Base-by-base conservation (phyloP, 306 rosid species). In the Spatholobus suberectus region DNA sequence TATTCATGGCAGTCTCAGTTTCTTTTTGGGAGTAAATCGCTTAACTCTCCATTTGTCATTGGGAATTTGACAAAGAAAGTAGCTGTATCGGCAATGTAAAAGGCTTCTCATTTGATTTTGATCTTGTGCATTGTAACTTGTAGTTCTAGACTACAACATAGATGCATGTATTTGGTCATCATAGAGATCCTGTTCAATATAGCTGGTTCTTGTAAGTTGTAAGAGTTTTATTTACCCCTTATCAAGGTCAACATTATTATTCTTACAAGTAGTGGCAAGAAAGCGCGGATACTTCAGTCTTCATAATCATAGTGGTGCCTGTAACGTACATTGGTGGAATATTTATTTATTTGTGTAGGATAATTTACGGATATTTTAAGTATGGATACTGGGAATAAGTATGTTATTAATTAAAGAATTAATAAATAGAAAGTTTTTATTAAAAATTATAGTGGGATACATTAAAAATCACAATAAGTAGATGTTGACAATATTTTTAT, bases 51-150 rank as follows among this genome's bases (percentile, higher is more conserved):
- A 57, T 29, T 58, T 76, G 34, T 32, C 6, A 70, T 43, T 69
- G 73, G 67, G 20, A 76, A 59, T 57, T 67, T 47, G 75, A 70
- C 59, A 61, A 49, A 83, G 38, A 76, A 58, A 70, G 59, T 62
- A 83, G 79, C 29, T 46, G n/a, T 49, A 37, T 49, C 8, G 4
- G 26, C 34, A 40, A 26, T 65, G 55, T 63, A 20, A 3, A 35
- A 51, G 43, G 83, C 47, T 59, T 54, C 70, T 13, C 75, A 62
- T 35, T 27, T 72, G 14, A 70, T 23, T 71, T 77, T 70, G 73
- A 58, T 24, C 15, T 66, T 66, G 72, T 66, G 47, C 72, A 66
- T 66, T 66, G 38, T 67, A 67, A 67, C n/a, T 68, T 20, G n/a
- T 5, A 4, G 4, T 34, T 55, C 32, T 75, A 55, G 62, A 41